A percentile compares a stretch with the other conserved stretches of the same genome.
These are phyloP conservation scores for Rhodotorula sp. DNA, from an alignment of 1,284 basidiomycete species.

Conservation along the genomic window DNA sequence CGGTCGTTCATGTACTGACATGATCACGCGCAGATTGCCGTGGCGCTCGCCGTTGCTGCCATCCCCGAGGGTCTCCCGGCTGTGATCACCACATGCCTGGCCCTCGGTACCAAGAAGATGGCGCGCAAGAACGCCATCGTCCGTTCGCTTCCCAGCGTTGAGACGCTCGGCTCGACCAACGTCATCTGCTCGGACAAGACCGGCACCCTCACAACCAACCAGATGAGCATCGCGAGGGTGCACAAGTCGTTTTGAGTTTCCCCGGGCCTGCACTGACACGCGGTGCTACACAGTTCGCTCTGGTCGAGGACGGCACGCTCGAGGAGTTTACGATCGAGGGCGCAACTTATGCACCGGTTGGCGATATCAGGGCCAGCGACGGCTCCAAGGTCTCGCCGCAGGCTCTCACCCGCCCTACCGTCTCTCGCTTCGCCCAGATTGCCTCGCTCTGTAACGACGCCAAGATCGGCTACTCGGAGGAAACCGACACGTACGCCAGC, in stretches of 20 bases:
- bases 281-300: constrained; percentile 62
- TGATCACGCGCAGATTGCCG: constrained; percentile 66
- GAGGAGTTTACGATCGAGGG: constrained; percentile 80
- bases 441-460: constrained; percentile 89
- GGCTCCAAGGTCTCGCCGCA: neutral
- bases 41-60: constrained; percentile 91
- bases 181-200: constrained; percentile 98
- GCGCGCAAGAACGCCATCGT: constrained; percentile 97
- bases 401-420: constrained; percentile 38
- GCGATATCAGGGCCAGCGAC: constrained; percentile 60
- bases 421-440: constrained; percentile 83
- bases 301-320: constrained; percentile 63
- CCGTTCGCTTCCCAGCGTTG: constrained; percentile 89
- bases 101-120: constrained; percentile 96
- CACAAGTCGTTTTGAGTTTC: constrained; percentile 15
- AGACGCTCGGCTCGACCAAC: constrained; percentile 92
- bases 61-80: constrained; percentile 94
- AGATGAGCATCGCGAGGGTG: constrained; percentile 90
- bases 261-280: neutral
- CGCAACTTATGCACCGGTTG: constrained; percentile 81
- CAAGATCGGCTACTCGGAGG: constrained; percentile 78
- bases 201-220: constrained; percentile 90
- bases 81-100: constrained; percentile 94
- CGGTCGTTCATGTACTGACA: neutral
- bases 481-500: constrained; percentile 75